Base-by-base conservation (phyloP, 2,329 filamentous ascomycete genomes). In the Alternaria sp. region DNA sequence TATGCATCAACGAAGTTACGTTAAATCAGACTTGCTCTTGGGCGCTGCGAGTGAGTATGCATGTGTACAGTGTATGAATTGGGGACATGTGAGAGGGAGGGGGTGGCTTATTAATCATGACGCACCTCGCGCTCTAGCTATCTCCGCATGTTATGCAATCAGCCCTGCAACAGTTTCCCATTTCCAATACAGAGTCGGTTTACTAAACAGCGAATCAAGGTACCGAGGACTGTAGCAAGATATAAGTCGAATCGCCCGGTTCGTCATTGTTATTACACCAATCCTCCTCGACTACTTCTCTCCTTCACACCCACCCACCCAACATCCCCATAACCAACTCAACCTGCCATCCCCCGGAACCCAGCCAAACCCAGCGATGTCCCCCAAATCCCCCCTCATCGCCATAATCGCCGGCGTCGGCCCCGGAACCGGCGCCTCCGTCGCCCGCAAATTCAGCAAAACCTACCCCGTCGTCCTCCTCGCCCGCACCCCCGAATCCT, bases 401-500 rank as follows among this genome's bases (percentile, higher is more conserved):
- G 88, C 90, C 54, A 82, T 93, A 64, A 81, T 93, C 62, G 90
- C 90, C 11, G 91, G 91, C 59, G 90, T 89, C 45, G 91, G 91
- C n/a, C 82, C 89, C 6, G 91, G 91, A 62, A 93, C 85, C n/a
- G 88, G 88, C 25, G 87, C 87, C 13, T 83, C 86, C 3, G 84
- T 90, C 13, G 88, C 88, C 30, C 83, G 87, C 59, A 85, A 83
- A 61, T 90, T 90, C 70, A 86, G 86, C 30, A 74, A 88, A 65
- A 74, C 85, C 9, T 96, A 95, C 74, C 88, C 91, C 0, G 90
- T 95, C 1, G 90, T 92, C 2, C 83, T 95, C 1, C 86, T 95
- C n/a, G 88, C 92, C 12, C 89, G 92, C 54, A 88, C 83, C 15
- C 84, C 89, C 0, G 85, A 87, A 45, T 91, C 85, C 77, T 93